Conservation (phyloP, 371 early-diverging fungal genomes). For the Mortierella sp. region DNA sequence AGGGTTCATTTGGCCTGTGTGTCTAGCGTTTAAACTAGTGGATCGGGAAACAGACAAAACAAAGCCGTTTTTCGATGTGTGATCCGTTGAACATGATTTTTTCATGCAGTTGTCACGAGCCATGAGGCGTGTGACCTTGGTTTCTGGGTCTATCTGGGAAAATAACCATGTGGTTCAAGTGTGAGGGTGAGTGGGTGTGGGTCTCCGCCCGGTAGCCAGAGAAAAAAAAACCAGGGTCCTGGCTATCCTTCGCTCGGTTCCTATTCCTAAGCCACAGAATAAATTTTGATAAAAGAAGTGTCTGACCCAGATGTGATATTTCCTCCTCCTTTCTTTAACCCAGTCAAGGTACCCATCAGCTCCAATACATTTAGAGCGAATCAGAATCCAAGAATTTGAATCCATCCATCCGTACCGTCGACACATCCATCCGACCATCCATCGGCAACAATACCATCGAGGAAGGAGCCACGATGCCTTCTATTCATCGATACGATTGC, state of each 20-base stretch:
- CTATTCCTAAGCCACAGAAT: neutral
- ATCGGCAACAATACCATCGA: neutral
- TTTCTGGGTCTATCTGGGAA: neutral
- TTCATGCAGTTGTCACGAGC: too few species aligned
- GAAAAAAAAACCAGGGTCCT: too few species aligned
- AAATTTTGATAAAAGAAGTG: neutral
- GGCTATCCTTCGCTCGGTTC: too few species aligned
- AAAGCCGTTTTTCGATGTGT: too few species aligned
- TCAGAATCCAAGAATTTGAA: neutral
- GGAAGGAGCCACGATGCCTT: neutral
- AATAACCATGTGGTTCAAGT: neutral
- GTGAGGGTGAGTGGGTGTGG: neutral
- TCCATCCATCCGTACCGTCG: neutral
- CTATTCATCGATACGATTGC: too few species aligned
- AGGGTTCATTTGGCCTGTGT: neutral
- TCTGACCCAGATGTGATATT: neutral
- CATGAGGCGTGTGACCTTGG: neutral
- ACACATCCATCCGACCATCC: neutral
- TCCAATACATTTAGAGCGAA: too few species aligned
- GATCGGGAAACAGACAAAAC: too few species aligned
- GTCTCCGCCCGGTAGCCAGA: neutral
- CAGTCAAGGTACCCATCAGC: constrained; percentile 6
- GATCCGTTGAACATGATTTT: too few species aligned
- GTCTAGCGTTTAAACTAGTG: too few species aligned
- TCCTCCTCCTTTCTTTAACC: neutral